Evolutionary conservation across 2,329 filamentous ascomycete genomes (phyloP), one percentile per base, ranked within the genome.

Genomic region (Neofusicoccum sp.): DNA sequence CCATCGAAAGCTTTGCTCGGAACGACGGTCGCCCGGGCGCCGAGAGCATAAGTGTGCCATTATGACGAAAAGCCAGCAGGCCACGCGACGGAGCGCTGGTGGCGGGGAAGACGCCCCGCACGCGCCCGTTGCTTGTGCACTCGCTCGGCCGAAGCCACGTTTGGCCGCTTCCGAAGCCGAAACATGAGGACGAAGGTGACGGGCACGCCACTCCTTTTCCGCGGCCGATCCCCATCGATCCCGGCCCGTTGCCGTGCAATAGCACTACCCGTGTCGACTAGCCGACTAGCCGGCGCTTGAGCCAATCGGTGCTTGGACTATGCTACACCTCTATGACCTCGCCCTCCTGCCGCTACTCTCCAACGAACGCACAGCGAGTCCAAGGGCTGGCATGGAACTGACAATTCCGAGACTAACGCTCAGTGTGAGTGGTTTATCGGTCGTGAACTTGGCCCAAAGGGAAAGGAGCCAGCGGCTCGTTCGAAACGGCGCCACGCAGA

Each of bases 161-260:
- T 6, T 4, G 5, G 14, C 4, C 14, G 20, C 28, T 40, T 40
- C 45, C 45, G 45, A 8, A 16, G 8, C 30, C 43, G 43, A 47
- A 5, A 40, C 38, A n/a, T 6, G 2, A 20, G 20, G 20, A 20
- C 20, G 20, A 20, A 20, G 38, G 38, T n/a, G 38, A 40, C 8
- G 38, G 12, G 49, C 20, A 7, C 7, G 9, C 31, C n/a, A 12
- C 47, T 12, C 47, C 31, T 36, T 36, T 36, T 14, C 14, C 28
- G 12, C 33, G 16, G 16, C 20, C 20, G 31, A 38, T 20, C 41
- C 16, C 16, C 4, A 24, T 8, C 7, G 20, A 16, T 20, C 48
- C 31, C 20, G 48, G 48, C 9, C 49, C 34, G 34, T 7, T 41
- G 34, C 34, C 49, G 49, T 54, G 49, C 49, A 54, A 54, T 41